Evolutionary conservation across 2,329 filamentous ascomycete genomes (phyloP).

Genomic region (Parastagonospora nodorum): DNA sequence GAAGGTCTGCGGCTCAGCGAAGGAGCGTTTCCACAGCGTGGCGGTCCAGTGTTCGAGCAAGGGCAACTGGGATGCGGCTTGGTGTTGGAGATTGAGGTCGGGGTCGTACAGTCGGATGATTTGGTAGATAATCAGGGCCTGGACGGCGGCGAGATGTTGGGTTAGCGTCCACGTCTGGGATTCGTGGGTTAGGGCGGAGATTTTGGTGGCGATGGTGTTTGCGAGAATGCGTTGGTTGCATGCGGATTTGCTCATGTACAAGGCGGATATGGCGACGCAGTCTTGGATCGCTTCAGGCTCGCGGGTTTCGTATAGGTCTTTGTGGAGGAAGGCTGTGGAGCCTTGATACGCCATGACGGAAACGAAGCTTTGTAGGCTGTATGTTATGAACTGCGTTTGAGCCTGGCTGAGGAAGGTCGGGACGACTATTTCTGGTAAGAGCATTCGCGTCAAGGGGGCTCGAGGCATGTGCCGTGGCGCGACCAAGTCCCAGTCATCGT

Average conservation of each 20-base stretch:
- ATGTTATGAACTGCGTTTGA: conserved; percentile 19
- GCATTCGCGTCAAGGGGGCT: conserved; percentile 1
- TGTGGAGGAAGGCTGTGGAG: conserved; percentile 29
- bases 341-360: conserved; percentile 29
- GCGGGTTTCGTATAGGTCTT: conserved; percentile 20
- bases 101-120: conserved; percentile 37
- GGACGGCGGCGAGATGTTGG: conserved; percentile 39
- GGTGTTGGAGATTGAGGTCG: conserved; percentile 14
- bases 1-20: conserved; percentile 20
- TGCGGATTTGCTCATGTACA: conserved; percentile 30
- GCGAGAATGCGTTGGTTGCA: conserved; percentile 22
- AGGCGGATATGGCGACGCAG: conserved; percentile 26
- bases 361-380: conserved; percentile 22
- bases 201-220: conserved; percentile 27
- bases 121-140: conserved; percentile 40
- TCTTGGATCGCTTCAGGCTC: conserved; percentile 35
- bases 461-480: background rate
- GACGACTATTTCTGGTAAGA: conserved; percentile 20
- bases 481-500: conserved; percentile 9
- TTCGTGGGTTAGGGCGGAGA: conserved; percentile 14
- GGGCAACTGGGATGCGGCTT: conserved; percentile 21
- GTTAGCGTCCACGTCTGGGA: conserved; percentile 24
- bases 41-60: conserved; percentile 36
- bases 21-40: conserved; percentile 35
- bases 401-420: conserved; percentile 17